Evolutionary conservation across 2,329 filamentous ascomycete genomes (phyloP), one percentile per base, ranked within the genome.

Genomic region (Arthrobotrys conoides): DNA sequence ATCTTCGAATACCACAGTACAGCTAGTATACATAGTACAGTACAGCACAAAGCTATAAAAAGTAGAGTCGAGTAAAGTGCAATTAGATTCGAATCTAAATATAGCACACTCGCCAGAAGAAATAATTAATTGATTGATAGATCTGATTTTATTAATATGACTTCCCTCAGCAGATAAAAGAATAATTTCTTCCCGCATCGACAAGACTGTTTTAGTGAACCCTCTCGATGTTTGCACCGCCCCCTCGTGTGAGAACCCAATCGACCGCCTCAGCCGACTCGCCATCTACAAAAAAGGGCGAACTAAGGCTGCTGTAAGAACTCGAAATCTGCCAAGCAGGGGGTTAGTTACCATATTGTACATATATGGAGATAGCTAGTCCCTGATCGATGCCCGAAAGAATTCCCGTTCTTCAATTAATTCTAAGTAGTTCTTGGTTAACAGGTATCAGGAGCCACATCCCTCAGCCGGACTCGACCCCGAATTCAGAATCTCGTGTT

Each of bases 401-500:
- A 46, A 16, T 20, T 63, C 5, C 33, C 57, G 57, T 63, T 36
- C 57, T 63, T 36, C 38, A 20, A 44, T n/a, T n/a, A n/a, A n/a
- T n/a, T n/a, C n/a, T n/a, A n/a, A n/a, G n/a, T n/a, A n/a, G n/a
- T n/a, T n/a, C n/a, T n/a, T n/a, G n/a, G 20, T 18, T n/a, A 9
- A 36, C 64, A 30, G 36, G 51, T 51, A 61, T 70, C 51, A 70
- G 65, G 65, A 46, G 51, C 48, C 48, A 27, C 27, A 57, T 41
- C 66, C 48, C 5, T 36, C 66, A 70, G 53, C 66, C 66, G 67
- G 67, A 63, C 53, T 30, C 55, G 55, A 69, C 41, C 67, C 67
- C 67, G 24, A 51, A 59, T 41, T 44, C 61, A 64, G 59, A 48
- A 41, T 33, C 38, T 66, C 38, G 67, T 71, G 73, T 77, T 77